Conservation (phyloP, 805 yeast species). For the Starmerella floricola region DNA sequence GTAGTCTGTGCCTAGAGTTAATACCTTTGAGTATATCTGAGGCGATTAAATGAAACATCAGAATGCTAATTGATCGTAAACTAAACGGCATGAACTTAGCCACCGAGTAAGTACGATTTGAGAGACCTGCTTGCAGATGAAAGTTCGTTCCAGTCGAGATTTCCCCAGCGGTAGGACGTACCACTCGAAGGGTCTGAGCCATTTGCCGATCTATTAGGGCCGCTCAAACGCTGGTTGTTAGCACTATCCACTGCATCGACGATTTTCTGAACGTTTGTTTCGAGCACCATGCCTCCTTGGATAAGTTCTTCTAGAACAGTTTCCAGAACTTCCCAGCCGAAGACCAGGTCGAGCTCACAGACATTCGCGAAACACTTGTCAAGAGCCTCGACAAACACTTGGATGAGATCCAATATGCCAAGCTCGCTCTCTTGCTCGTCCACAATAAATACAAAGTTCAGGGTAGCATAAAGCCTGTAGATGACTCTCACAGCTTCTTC, state of each 20-base stretch:
- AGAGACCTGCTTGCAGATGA: background rate
- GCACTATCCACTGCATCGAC: constrained; percentile 45
- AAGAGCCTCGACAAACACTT: constrained; percentile 89
- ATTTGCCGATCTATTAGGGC: constrained; percentile 4
- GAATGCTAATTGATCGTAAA: no score
- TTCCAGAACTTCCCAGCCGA: constrained; percentile 95
- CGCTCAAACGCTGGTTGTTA: constrained; percentile 22
- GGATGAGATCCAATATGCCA: constrained; percentile 86
- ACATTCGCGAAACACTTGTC: constrained; percentile 90
- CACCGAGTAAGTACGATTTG: background rate
- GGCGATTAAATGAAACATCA: no score
- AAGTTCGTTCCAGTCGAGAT: no score
- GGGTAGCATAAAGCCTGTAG: constrained; percentile 86
- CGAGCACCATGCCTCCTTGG: constrained; percentile 97
- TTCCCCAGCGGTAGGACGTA: constrained; percentile 1
- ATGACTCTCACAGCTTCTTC: constrained; percentile 67
- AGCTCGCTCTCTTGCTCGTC: constrained; percentile 93
- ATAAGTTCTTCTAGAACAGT: constrained; percentile 76
- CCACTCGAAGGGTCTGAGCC: background rate
- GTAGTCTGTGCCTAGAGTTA: no score
- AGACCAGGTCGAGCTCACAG: constrained; percentile 91
- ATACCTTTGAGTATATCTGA: no score
- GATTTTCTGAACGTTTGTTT: constrained; percentile 69
- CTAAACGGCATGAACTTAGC: no score
- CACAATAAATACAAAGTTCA: constrained; percentile 90